Evolutionary conservation across 306 rosid species (phyloP).

Genomic region (Fragaria iinumae): DNA sequence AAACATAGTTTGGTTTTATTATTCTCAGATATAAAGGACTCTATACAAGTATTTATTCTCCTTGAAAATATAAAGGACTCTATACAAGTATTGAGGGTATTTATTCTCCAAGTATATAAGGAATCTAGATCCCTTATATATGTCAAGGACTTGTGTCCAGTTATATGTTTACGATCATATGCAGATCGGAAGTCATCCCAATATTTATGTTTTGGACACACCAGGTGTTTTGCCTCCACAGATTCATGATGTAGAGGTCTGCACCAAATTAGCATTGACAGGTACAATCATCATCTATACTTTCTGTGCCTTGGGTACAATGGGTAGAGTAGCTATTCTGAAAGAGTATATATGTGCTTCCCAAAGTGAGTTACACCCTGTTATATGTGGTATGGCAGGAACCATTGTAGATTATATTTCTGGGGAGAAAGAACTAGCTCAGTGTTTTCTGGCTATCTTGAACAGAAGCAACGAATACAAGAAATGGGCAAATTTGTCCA

Average conservation of each 20-base stretch:
- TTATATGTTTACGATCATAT: conserved; percentile 19
- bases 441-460: conserved; percentile 40
- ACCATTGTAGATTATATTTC: conserved; percentile 50
- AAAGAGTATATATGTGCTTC: neutral
- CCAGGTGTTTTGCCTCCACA: conserved; percentile 73
- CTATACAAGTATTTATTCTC: neutral
- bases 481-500: conserved; percentile 41
- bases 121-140: neutral
- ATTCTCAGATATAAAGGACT: neutral
- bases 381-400: conserved; percentile 37
- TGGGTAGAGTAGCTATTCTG: neutral
- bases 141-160: neutral
- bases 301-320: conserved; percentile 22
- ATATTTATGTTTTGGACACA: conserved; percentile 77
- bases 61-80: neutral
- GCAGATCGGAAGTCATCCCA: conserved; percentile 97
- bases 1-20: neutral
- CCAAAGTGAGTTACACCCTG: neutral
- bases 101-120: neutral
- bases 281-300: conserved; percentile 38
- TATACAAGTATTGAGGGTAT: neutral
- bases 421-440: conserved; percentile 51
- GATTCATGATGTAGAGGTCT: conserved; percentile 52
- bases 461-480: conserved; percentile 47
- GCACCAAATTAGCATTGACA: conserved; percentile 74